A percentile compares a stretch with the other conserved stretches of the same genome.
These are phyloP conservation scores for Aspergillus phoenicis DNA, from an alignment of 2,329 filamentous ascomycete species.

Conservation along the genomic window DNA sequence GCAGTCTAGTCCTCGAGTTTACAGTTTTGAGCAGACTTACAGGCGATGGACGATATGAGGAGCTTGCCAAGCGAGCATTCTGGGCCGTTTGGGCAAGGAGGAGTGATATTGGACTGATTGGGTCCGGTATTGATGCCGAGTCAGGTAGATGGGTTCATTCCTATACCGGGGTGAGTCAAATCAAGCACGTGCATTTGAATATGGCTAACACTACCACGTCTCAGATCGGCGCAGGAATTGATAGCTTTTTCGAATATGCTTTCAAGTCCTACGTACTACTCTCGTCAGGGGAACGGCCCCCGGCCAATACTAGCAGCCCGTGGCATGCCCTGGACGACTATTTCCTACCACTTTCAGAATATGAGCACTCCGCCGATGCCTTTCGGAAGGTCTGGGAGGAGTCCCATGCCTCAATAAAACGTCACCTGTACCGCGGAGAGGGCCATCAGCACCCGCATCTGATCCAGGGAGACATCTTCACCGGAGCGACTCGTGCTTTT, in stretches of 20 bases:
- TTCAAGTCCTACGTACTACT: conserved; percentile 91
- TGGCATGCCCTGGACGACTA: conserved; percentile 62
- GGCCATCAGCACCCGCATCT: conserved; percentile 86
- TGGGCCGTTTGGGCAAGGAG: conserved; percentile 94
- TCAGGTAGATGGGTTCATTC: conserved; percentile 84
- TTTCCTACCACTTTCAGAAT: conserved; percentile 64
- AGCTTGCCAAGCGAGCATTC: conserved; percentile 86
- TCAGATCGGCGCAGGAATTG: conserved; percentile 86
- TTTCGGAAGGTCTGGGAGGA: conserved; percentile 84
- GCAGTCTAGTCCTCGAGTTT: conserved; percentile 91
- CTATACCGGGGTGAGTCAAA: conserved; percentile 67
- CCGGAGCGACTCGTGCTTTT: conserved; percentile 82
- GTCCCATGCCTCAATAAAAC: conserved; percentile 82
- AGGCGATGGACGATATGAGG: conserved; percentile 84
- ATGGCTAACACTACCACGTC: conserved; percentile 15
- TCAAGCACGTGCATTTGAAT: not conserved
- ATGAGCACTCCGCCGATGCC: conserved; percentile 71
- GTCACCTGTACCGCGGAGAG: conserved; percentile 79
- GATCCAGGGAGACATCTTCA: conserved; percentile 83
- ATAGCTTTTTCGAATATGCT: conserved; percentile 98
- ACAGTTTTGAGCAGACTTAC: conserved; percentile 86
- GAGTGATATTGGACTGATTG: conserved; percentile 83
- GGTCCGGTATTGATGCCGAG: conserved; percentile 89
- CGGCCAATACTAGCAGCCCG: conserved; percentile 42
- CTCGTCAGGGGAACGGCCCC: conserved; percentile 64